Evolutionary conservation across 2,329 filamentous ascomycete species (phyloP).

Genomic region (Aspergillus amoenus): DNA sequence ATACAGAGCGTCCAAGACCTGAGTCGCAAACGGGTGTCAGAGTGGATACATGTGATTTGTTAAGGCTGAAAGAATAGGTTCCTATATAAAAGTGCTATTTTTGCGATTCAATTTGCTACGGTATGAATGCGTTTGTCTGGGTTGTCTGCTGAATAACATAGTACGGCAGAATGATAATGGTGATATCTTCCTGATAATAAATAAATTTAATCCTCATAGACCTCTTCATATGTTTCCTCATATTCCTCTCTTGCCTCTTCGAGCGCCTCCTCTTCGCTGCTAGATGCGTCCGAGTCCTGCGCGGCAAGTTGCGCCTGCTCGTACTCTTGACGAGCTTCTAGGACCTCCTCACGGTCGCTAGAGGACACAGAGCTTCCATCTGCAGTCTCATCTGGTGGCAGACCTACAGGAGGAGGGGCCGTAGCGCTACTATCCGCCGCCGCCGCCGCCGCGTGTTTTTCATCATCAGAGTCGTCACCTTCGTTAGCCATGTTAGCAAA

Average conservation of each 20-base stretch:
- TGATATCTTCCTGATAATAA: no score
- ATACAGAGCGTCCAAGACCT: no score
- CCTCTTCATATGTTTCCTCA: conserved; percentile 3
- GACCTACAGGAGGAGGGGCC: conserved; percentile 1
- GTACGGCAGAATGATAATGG: no score
- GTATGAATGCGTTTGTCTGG: no score
- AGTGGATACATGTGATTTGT: no score
- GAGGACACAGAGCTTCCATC: conserved; percentile 1
- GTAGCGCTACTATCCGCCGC: neutral
- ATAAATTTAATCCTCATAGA: neutral
- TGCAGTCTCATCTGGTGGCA: conserved; percentile 2
- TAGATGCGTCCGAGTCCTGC: conserved; percentile 7
- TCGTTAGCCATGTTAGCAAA: no score
- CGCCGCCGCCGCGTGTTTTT: neutral
- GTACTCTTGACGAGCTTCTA: conserved; percentile 6
- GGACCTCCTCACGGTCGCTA: conserved; percentile 5
- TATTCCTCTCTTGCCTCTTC: conserved; percentile 3
- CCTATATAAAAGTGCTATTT: no score
- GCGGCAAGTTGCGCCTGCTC: neutral
- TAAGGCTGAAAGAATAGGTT: no score
- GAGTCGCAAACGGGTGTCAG: no score
- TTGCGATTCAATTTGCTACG: no score
- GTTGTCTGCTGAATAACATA: no score
- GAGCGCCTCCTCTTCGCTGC: conserved; percentile 4
- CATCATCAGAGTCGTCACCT: neutral